Evolutionary conservation across 1,139 yeast species (phyloP).

Genomic region (Pneumocystis wakefieldiae): DNA sequence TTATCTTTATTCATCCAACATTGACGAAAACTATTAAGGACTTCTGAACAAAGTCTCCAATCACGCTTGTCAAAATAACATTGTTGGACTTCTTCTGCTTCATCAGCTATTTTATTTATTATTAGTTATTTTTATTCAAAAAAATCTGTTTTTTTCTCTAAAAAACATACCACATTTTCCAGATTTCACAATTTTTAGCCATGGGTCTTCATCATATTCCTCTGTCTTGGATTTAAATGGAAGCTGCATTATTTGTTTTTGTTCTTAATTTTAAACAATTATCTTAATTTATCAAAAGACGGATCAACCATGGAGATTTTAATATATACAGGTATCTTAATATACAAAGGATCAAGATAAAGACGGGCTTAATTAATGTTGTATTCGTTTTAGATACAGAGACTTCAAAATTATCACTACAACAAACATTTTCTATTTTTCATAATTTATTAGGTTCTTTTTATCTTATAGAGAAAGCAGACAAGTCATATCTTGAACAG

Average conservation of each 20-base stretch:
- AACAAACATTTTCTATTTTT: background rate
- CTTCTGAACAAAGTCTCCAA: background rate
- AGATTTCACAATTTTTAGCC: background rate
- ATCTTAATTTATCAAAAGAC: background rate
- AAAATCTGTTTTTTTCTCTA: background rate
- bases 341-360: background rate
- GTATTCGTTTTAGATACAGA: background rate
- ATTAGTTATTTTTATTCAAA: background rate
- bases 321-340: background rate
- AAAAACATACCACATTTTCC: background rate
- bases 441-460: background rate
- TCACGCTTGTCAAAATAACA: background rate
- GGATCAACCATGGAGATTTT: background rate
- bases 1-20: background rate
- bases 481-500: conserved; percentile 25
- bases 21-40: background rate
- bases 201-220: background rate
- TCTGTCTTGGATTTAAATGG: too few species aligned
- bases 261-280: too few species aligned
- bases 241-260: too few species aligned
- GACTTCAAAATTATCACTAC: background rate
- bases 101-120: background rate
- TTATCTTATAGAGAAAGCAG: background rate
- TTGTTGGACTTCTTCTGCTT: background rate
- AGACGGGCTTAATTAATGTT: background rate